phyloP scores from a whole-genome alignment of 176 grass and related monocot species.

The maize (Zea mays) region Zm-B73-REFERENCE-NAM-5.0 NC_050103.1:162293001-162293500 shows the following conservation, averaged over 20 bases:
- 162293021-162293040: conserved; percentile 95
- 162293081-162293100: not conserved
- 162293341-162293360: not conserved
- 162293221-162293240: conserved; percentile 97
- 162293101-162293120: not conserved
- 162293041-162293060: not conserved
- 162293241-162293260: conserved; percentile 98
- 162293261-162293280: conserved; percentile 92
- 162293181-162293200: conserved; percentile 25
- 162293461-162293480: conserved; percentile 79
- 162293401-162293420: conserved; percentile 7
- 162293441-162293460: not conserved
- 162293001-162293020: conserved; percentile 58
- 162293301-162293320: conserved; percentile 67
- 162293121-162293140: not conserved
- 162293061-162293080: not conserved
- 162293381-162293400: not conserved
- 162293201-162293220: conserved; percentile 31
- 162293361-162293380: not conserved
- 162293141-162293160: not conserved
- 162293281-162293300: conserved; percentile 96
- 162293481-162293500: conserved; percentile 98
- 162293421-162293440: not conserved
- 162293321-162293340: not conserved
- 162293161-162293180: not conserved